Conservation (phyloP, 805 yeast genomes). For the Yarrowia osloensis region DNA sequence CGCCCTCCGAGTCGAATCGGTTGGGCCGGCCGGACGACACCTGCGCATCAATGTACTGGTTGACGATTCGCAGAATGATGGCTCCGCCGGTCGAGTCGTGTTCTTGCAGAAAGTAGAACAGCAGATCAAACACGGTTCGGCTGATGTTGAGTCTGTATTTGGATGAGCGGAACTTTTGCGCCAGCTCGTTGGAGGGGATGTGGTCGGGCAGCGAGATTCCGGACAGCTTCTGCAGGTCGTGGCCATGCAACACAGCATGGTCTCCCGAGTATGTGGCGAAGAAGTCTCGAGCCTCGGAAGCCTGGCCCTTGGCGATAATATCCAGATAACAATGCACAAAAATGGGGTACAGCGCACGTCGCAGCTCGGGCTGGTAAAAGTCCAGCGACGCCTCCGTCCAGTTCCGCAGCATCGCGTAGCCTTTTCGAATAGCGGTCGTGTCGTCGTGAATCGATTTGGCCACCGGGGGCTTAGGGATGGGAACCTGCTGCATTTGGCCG, state of each 20-base stretch:
- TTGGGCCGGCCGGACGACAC: constrained; percentile 44
- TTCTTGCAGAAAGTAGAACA: constrained; percentile 85
- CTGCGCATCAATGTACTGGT: constrained; percentile 66
- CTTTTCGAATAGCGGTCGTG: constrained; percentile 49
- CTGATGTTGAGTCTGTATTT: constrained; percentile 77
- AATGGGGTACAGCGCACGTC: constrained; percentile 84
- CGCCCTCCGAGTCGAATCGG: constrained; percentile 37
- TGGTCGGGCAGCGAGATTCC: constrained; percentile 81
- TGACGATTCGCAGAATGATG: constrained; percentile 77
- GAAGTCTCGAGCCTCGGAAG: constrained; percentile 64
- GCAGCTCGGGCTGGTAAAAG: constrained; percentile 82
- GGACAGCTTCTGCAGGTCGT: constrained; percentile 69
- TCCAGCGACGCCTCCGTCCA: constrained; percentile 94
- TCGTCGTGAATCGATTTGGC: constrained; percentile 35
- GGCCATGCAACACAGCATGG: constrained; percentile 72
- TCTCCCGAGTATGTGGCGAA: constrained; percentile 74
- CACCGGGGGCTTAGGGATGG: constrained; percentile 22
- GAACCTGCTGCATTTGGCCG: constrained; percentile 29
- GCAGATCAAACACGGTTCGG: constrained; percentile 78
- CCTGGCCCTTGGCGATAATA: constrained; percentile 63
- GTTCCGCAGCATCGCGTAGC: constrained; percentile 73
- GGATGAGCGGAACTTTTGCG: constrained; percentile 69
- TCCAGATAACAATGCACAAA: constrained; percentile 87
- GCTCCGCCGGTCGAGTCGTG: constrained; percentile 92
- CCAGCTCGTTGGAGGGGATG: constrained; percentile 76